phyloP scores from a whole-genome alignment of 139 green algal species.

The Chlamydomonas incerta region DNA sequence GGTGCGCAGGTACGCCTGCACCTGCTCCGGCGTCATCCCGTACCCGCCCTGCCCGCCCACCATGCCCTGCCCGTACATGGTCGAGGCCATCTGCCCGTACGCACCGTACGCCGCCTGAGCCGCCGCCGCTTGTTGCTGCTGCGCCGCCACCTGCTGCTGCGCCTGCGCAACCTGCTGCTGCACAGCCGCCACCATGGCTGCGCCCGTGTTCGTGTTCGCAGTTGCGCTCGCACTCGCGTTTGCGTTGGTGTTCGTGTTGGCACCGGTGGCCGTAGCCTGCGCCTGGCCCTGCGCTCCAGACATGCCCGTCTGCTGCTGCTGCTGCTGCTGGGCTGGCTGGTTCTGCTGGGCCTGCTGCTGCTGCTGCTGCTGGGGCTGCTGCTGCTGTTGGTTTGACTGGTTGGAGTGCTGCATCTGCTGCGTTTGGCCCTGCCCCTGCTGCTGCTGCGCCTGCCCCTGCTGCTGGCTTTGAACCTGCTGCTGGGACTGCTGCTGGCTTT shows the following conservation, averaged over 20 bases:
- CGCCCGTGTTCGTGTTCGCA: neutral
- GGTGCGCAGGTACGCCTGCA: slow-evolving; percentile 39
- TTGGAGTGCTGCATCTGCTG: neutral
- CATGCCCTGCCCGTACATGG: slow-evolving; percentile 25
- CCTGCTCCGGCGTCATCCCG: slow-evolving; percentile 30
- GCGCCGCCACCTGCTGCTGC: neutral
- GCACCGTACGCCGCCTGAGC: slow-evolving; percentile 12
- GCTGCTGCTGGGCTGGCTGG: neutral
- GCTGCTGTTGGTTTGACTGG: neutral
- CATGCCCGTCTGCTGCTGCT: neutral
- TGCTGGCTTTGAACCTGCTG: neutral
- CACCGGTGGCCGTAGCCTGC: neutral
- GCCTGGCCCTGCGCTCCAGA: neutral
- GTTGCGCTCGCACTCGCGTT: too few relatives aligned
- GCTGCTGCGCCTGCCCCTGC: neutral
- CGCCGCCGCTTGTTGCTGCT: neutral
- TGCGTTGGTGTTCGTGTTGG: neutral
- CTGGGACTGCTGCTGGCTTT: neutral
- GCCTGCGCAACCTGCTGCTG: neutral
- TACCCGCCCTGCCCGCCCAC: slow-evolving; percentile 11
- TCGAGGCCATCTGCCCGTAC: neutral
- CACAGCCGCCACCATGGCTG: neutral
- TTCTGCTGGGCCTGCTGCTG: neutral
- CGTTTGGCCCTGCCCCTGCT: neutral
- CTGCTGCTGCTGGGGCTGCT: slow-evolving; percentile 2